Evolutionary conservation across 1,284 basidiomycete genomes (phyloP), one percentile per base, ranked within the genome.

Genomic region (Puccinia triticina): DNA sequence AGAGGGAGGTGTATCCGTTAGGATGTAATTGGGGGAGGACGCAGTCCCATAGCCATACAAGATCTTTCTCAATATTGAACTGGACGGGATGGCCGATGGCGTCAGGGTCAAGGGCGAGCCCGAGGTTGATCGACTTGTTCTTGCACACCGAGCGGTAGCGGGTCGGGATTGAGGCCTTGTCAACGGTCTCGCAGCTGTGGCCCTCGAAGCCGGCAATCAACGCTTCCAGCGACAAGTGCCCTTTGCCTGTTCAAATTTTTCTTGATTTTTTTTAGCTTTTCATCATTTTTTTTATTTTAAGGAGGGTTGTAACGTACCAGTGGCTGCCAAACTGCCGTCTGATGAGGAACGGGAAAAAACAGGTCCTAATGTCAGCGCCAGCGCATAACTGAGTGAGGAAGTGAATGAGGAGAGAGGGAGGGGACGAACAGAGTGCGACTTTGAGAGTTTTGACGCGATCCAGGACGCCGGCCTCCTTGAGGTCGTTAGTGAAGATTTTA

Each of bases 61-160:
- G 93, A 86, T 98, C 96, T 55, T 90, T 89, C 84, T 95, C 91
- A 89, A 94, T 92, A 87, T 95, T 92, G 85, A 94, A 98, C 55
- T 90, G 88, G 10, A 72, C 69, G 11, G 29, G 57, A 64, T 82
- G 69, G 18, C 79, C 79, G 34, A 43, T 48, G 29, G 37, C 57
- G 23, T 61, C 12, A 43, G 57, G 69, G 40, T 59, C 67, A 11
- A 80, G 53, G 23, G 66, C 78, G 8, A 61, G 43, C 18, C 79
- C 79, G 48, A 82, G 71, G 53, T 72, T 72, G 32, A 82, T 74
- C 14, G 59, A 73, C 53, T 82, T 82, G 64, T 73, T 74, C 7
- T 82, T 32, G 43, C 69, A 82, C 10, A 82, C 79, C 23, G 69
- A 53, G 64, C 64, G 21, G 61, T 82, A 82, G 29, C 79, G 57